phyloP scores from a whole-genome alignment of 2,329 filamentous ascomycete species.

The Huntiella moniliformis region DNA sequence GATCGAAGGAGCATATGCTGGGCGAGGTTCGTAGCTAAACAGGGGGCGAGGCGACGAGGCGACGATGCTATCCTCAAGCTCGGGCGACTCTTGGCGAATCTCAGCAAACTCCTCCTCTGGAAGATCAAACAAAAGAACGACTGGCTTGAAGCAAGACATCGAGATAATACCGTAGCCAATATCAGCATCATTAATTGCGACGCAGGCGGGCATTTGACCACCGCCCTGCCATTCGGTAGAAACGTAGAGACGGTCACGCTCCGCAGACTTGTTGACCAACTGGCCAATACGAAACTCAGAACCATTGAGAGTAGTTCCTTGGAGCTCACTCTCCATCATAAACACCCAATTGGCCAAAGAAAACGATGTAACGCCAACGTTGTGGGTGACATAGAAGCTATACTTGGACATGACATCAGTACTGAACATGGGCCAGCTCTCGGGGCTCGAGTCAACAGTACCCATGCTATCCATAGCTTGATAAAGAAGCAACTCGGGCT shows the following conservation, averaged over 20 bases:
- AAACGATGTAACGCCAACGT: slow-evolving; percentile 39
- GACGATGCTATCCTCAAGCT: neutral
- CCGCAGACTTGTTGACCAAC: slow-evolving; percentile 36
- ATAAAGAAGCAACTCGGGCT: slow-evolving; percentile 37
- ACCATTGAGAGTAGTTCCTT: slow-evolving; percentile 31
- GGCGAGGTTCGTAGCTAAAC: slow-evolving; percentile 43
- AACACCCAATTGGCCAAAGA: slow-evolving; percentile 46
- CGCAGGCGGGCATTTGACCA: slow-evolving; percentile 33
- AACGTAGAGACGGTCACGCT: slow-evolving; percentile 37
- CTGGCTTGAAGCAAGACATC: slow-evolving; percentile 36
- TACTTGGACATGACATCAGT: slow-evolving; percentile 42
- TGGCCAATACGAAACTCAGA: slow-evolving; percentile 43
- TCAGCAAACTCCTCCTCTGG: slow-evolving; percentile 30
- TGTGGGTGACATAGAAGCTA: slow-evolving; percentile 42
- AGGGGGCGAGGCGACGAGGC: slow-evolving; percentile 20
- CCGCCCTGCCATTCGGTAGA: slow-evolving; percentile 28
- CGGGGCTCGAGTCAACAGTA: slow-evolving; percentile 33
- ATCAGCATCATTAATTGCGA: slow-evolving; percentile 39
- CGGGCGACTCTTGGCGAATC: slow-evolving; percentile 8
- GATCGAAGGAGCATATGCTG: slow-evolving; percentile 44
- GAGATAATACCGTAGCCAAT: slow-evolving; percentile 45
- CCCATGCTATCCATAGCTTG: slow-evolving; percentile 43
- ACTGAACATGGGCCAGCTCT: slow-evolving; percentile 45
- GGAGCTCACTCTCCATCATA: slow-evolving; percentile 41
- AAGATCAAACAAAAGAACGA: slow-evolving; percentile 39